Base-by-base conservation (phyloP, 192 early-diverging fungal species). In the Umbelopsis vinacea region DNA sequence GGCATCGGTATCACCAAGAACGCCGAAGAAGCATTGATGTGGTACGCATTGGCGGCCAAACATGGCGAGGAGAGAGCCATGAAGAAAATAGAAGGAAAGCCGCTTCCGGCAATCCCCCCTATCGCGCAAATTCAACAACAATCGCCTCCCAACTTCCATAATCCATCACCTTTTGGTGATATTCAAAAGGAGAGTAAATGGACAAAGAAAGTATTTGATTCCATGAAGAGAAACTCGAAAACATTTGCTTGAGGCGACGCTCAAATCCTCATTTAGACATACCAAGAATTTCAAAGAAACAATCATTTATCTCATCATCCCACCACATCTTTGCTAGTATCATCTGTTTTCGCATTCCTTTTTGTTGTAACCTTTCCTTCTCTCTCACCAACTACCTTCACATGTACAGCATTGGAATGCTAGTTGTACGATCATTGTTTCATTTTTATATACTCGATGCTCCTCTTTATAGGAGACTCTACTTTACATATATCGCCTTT, bases 21-120 rank as follows among this genome's bases (percentile, higher is more conserved):
- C 75, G 54, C 74, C 57, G 76, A 85, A 11, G 81, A 80, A 15
- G 88, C 89, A 5, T 79, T 85, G 74, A 75, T 75, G 24, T 90
- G 89, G 89, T 90, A 90, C 70, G 84, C 88, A 71, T 84, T 85
- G 46, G 92, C 92, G 2, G 87, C 92, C 0, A 84, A 83, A 43
- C 83, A 87, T 57, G 88, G 88, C 33, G 87, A 90, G 70, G 84
- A 81, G 72, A 78, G 89, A 66, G 89, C 89, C 6, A 81, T 78
- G 35, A 80, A 86, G 50, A 75, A 85, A 47, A 68, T 87, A 29
- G 81, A 87, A 57, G 87, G 87, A 35, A 81, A 77, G n/a, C 79
- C 80, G 1, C 57, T 37, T 4, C 57, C 57, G 26, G 19, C 26
- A 14, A 63, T 63, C 17, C 19, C 57, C 26, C 15, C 33, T 37